Evolutionary conservation across 768 basidiomycete genomes (phyloP), one percentile per base, ranked within the genome.

Genomic region (Strobilomyces dryophilus): DNA sequence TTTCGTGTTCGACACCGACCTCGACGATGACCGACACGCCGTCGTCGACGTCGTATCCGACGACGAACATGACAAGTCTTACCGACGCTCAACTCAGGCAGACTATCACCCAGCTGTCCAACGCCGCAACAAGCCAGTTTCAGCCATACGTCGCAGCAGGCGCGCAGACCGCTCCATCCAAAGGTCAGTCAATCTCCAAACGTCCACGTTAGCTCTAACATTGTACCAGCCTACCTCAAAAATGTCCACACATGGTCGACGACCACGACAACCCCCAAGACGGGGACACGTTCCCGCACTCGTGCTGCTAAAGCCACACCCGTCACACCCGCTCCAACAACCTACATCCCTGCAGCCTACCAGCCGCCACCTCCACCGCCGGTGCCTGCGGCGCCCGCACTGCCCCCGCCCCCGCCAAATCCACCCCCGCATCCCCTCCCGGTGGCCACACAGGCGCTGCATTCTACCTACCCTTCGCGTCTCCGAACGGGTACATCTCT

Each of bases 401-500:
- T 58, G 7, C 74, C 78, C 2, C 54, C 64, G 1, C 69, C 54
- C 3, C 66, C 71, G 3, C 77, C 74, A 5, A 82, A 80, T 49
- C 80, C 79, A 7, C 79, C 79, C 4, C 75, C 74, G 4, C 77
- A 79, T 4, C 81, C 80, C 35, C 72, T 92, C 29, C 79, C 85
- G 0, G 78, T 85, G 0, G 68, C 71, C 0, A 69, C 79, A 0
- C 95, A 98, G 66, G 94, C 88, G 0, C 72, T 84, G 14, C 78
- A 82, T 51, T 87, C 92, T 0, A 88, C 91, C 2, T 98, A 97
- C 67, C 76, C 93, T 0, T 89, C 94, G 7, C 81, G 95, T n/a
- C 74, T 98, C 47, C 84, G 89, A 24, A 95, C 95, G 0, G 97
- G 97, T 15, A 79, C 87, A 4, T 88, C 92, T 0, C 82, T 93